These are phyloP conservation scores for Colletotrichum camelliae DNA, from an alignment of 2,329 filamentous ascomycete genomes.

Conservation along the genomic window DNA sequence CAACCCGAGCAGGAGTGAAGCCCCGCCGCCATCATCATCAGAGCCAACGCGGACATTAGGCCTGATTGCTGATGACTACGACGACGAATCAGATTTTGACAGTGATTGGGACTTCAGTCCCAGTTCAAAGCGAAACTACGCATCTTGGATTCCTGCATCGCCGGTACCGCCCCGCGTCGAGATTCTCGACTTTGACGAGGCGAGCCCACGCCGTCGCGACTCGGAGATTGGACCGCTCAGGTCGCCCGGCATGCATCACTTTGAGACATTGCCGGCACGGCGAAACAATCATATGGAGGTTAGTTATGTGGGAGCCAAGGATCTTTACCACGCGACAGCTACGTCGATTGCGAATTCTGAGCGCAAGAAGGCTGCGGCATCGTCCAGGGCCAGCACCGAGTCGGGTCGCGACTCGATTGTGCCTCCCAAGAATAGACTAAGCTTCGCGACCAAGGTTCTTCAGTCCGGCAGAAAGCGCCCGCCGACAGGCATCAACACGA, in stretches of 20 bases:
- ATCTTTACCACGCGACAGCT: constrained; percentile 29
- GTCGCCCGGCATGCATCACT: constrained; percentile 22
- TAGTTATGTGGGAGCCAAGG: constrained; percentile 21
- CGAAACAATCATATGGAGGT: constrained; percentile 23
- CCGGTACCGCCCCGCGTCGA: constrained; percentile 16
- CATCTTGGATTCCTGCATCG: constrained; percentile 20
- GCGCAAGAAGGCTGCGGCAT: not conserved
- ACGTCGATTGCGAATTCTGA: constrained; percentile 25
- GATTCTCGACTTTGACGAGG: constrained; percentile 7
- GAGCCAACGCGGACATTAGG: constrained; percentile 17
- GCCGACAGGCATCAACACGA: constrained; percentile 14
- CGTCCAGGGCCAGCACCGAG: not conserved
- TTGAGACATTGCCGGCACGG: constrained; percentile 21
- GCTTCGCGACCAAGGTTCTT: constrained; percentile 18
- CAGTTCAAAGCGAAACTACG: not conserved
- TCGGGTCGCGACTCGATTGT: not conserved
- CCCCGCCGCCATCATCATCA: not conserved
- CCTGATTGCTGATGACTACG: constrained; percentile 2
- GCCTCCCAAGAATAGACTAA: constrained; percentile 1
- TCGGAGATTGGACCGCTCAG: constrained; percentile 12
- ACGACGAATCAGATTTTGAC: constrained; percentile 15
- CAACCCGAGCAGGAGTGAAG: not conserved
- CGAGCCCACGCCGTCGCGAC: constrained; percentile 16
- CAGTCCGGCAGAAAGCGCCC: constrained; percentile 17
- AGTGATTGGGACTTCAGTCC: constrained; percentile 18